These are phyloP conservation scores for Nitzschia palea DNA, from an alignment of 108 stramenopile species.

Conservation along the genomic window DNA sequence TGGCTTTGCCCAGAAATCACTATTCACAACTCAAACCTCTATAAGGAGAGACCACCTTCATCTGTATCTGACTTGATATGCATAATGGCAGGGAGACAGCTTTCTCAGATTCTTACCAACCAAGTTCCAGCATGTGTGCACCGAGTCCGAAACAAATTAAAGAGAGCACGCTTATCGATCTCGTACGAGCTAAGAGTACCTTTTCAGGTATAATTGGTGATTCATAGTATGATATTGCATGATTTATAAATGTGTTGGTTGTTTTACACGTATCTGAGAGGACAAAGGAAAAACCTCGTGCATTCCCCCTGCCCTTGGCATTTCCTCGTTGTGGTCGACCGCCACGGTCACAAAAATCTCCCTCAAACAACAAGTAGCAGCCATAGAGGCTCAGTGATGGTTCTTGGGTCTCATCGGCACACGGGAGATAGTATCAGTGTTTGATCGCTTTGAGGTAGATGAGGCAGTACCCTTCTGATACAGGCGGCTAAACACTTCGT, in stretches of 20 bases:
- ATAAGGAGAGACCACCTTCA: conserved; percentile 9
- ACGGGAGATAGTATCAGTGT: background rate
- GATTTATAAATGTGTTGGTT: too few species aligned
- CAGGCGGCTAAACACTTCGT: conserved; percentile 10
- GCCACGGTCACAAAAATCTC: too few species aligned
- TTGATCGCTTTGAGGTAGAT: conserved; percentile 20
- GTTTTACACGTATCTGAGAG: too few species aligned
- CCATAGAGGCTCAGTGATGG: background rate
- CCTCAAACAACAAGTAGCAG: conserved; percentile 1
- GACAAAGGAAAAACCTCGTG: too few species aligned
- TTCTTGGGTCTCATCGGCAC: conserved; percentile 19
- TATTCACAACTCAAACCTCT: conserved; percentile 19
- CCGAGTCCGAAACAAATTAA: conserved; percentile 31
- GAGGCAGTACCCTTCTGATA: conserved; percentile 23
- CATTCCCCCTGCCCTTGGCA: too few species aligned
- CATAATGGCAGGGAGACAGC: conserved; percentile 39
- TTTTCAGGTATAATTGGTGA: too few species aligned
- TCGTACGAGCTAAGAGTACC: conserved; percentile 43
- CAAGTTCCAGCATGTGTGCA: conserved; percentile 29
- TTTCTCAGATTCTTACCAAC: background rate
- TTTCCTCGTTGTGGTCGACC: too few species aligned
- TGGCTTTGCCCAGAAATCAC: conserved; percentile 40
- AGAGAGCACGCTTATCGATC: conserved; percentile 37
- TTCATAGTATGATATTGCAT: too few species aligned
- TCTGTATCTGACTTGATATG: conserved; percentile 27